Base-by-base conservation (phyloP, 805 yeast genomes). In the Spathaspora hagerdaliae region DNA sequence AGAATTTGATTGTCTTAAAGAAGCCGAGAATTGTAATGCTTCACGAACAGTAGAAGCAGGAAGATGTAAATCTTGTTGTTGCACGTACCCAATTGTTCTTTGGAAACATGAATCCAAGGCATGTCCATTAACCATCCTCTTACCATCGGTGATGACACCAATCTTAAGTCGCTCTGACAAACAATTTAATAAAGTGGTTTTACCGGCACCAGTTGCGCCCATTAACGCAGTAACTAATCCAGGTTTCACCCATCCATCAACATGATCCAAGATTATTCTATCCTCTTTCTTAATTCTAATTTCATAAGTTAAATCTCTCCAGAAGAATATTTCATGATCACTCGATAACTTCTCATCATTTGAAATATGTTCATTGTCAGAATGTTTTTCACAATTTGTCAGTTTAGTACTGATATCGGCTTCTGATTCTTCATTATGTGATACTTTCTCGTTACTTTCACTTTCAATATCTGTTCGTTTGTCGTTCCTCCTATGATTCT, bases 171-270 rank as follows among this genome's bases (percentile, higher is more conserved):
- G 77, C 58, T 82, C 86, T 13, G 89, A 83, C 49, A 86, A 73
- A 54, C 83, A 82, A 63, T 85, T 85, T 54, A 86, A 71, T 47
- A 85, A 69, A 5, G 92, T 86, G 27, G 94, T 85, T 58, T 85
- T 85, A 70, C 94, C 94, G 40, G 94, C 94, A 69, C 94, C 94
- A 34, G 92, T 85, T 44, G 84, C 86, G 57, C 94, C 94, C 91
- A 85, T 85, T 47, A 85, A 71, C 5, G 92, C 92, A 38, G 90
- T 84, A 64, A 85, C 71, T 47, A 86, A 84, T 56, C 92, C 92
- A 15, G 92, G 92, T 57, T 82, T 82, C 44, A 84, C 88, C 73
- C 82, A 85, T 41, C 92, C 92, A 55, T 64, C 71, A 33, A 68
- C 65, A 38, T 59, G 62, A 50, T 68, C 56, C 56, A 81, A 63